A percentile compares a stretch with the other conserved stretches of the same genome.
phyloP scores from a whole-genome alignment of 352 stramenopile genomes.

The Phytophthora fragariae region DNA sequence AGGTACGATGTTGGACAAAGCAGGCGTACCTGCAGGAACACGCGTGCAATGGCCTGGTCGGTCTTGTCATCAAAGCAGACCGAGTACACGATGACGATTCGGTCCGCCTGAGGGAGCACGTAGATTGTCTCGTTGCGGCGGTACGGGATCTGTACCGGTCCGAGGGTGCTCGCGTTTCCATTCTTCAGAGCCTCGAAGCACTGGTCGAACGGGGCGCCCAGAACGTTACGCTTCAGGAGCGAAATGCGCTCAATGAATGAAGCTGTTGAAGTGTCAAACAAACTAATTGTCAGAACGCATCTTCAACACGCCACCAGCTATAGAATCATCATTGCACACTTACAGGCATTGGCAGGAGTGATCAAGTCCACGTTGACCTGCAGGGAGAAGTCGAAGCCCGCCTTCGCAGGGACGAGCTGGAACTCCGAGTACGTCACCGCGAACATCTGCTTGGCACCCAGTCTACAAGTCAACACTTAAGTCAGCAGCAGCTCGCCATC shows the following conservation, averaged over 20 bases:
- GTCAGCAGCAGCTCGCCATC: slow-evolving; percentile 5
- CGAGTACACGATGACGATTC: slow-evolving; percentile 93
- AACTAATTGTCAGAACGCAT: neutral
- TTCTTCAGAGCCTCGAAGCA: slow-evolving; percentile 83
- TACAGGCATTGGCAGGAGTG: slow-evolving; percentile 72
- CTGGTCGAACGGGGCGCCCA: slow-evolving; percentile 81
- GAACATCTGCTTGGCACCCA: slow-evolving; percentile 79
- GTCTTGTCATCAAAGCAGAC: slow-evolving; percentile 95
- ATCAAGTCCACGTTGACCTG: slow-evolving; percentile 83
- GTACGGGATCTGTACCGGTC: slow-evolving; percentile 86
- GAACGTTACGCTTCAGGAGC: slow-evolving; percentile 85
- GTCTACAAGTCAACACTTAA: slow-evolving; percentile 38
- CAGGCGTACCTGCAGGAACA: slow-evolving; percentile 86
- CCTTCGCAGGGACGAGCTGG: slow-evolving; percentile 63
- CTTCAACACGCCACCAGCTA: neutral
- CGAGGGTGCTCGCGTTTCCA: slow-evolving; percentile 62
- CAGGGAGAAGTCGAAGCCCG: slow-evolving; percentile 84
- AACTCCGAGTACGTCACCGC: slow-evolving; percentile 79
- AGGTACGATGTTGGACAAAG: no score
- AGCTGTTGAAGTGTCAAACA: slow-evolving; percentile 35
- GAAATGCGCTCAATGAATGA: slow-evolving; percentile 81
- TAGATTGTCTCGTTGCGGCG: slow-evolving; percentile 88
- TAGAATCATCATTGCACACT: slow-evolving; percentile 1
- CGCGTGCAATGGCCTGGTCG: slow-evolving; percentile 89
- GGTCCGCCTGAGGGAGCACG: slow-evolving; percentile 84